Percentiles rank a stretch among this genome's conserved stretches.
These are phyloP conservation scores for Solanum commersonii DNA, from an alignment of 257 asterid species.

Conservation along the genomic window DNA sequence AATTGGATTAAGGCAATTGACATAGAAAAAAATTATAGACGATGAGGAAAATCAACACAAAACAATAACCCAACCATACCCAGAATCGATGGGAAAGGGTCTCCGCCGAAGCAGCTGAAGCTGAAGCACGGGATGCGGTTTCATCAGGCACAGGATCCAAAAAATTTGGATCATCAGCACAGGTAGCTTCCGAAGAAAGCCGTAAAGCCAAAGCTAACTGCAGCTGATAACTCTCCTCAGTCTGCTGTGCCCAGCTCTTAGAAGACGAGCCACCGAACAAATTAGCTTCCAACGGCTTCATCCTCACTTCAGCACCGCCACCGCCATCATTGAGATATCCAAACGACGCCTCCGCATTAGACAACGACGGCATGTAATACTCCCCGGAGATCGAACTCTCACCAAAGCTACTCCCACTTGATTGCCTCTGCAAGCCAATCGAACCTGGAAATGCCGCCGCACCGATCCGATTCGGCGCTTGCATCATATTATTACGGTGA, in stretches of 20 bases:
- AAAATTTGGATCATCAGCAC: slow-evolving; percentile 85
- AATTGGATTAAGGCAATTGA: not conserved
- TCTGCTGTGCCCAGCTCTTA: slow-evolving; percentile 99
- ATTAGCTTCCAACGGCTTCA: not conserved
- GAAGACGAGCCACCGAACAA: slow-evolving; percentile 35
- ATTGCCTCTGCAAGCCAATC: slow-evolving; percentile 70
- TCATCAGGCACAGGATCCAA: slow-evolving; percentile 72
- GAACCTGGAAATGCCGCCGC: slow-evolving; percentile 34
- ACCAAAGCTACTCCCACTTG: slow-evolving; percentile 96
- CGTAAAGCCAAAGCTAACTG: slow-evolving; percentile 92
- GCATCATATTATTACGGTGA: slow-evolving; percentile 34
- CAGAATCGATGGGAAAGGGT: slow-evolving; percentile 86
- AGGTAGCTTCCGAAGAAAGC: slow-evolving; percentile 72
- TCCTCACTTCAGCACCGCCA: slow-evolving; percentile 13
- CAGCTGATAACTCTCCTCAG: slow-evolving; percentile 94
- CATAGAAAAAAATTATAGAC: not conserved
- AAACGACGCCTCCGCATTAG: not conserved
- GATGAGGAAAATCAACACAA: not conserved
- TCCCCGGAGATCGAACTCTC: slow-evolving; percentile 92
- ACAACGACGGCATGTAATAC: slow-evolving; percentile 10
- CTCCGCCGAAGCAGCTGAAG: slow-evolving; percentile 39
- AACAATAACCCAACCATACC: slow-evolving; percentile 33
- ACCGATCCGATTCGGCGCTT: slow-evolving; percentile 48
- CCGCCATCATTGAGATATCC: not conserved
- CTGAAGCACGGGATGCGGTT: slow-evolving; percentile 28